Conservation (phyloP, 441 rosid genomes). For the Melastoma candidum region DNA sequence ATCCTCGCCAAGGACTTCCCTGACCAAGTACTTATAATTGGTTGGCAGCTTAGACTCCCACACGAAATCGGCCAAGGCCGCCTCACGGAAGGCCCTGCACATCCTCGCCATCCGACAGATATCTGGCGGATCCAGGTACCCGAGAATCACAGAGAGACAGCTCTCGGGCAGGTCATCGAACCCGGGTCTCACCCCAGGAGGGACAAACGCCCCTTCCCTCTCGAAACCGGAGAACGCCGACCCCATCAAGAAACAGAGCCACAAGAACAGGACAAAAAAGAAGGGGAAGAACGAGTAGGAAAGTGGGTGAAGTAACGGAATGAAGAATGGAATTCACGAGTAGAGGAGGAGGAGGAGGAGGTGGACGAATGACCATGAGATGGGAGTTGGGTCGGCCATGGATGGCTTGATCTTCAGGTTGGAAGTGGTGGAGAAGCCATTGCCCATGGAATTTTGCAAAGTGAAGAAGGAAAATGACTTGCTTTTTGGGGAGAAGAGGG, state of each 20-base stretch:
- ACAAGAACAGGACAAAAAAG: neutral
- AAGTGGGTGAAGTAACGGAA: neutral
- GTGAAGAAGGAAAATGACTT: neutral
- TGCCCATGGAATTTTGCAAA: slow-evolving; percentile 1
- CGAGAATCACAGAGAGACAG: slow-evolving; percentile 11
- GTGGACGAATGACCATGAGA: slow-evolving; percentile 8
- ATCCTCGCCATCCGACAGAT: slow-evolving; percentile 14
- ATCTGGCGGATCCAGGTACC: slow-evolving; percentile 11
- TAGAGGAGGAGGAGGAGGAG: slow-evolving; percentile 13
- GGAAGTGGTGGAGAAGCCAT: neutral
- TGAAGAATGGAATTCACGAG: neutral
- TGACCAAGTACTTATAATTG: slow-evolving; percentile 7
- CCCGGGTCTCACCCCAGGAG: slow-evolving; percentile 2
- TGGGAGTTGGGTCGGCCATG: slow-evolving; percentile 1
- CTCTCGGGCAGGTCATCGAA: slow-evolving; percentile 13
- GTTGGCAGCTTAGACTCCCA: slow-evolving; percentile 18
- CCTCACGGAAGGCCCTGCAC: slow-evolving; percentile 7
- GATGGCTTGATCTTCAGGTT: slow-evolving; percentile 6
- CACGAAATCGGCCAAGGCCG: slow-evolving; percentile 11
- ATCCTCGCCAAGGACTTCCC: slow-evolving; percentile 1
- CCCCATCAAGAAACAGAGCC: slow-evolving; percentile 10
- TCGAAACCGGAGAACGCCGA: slow-evolving; percentile 1
- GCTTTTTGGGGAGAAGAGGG: neutral
- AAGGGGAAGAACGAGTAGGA: neutral
- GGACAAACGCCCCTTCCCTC: neutral